Evolutionary conservation across 73 alveolate species (phyloP), one percentile per base, ranked within the genome.

Genomic region (Paramecium tetraurelia): DNA sequence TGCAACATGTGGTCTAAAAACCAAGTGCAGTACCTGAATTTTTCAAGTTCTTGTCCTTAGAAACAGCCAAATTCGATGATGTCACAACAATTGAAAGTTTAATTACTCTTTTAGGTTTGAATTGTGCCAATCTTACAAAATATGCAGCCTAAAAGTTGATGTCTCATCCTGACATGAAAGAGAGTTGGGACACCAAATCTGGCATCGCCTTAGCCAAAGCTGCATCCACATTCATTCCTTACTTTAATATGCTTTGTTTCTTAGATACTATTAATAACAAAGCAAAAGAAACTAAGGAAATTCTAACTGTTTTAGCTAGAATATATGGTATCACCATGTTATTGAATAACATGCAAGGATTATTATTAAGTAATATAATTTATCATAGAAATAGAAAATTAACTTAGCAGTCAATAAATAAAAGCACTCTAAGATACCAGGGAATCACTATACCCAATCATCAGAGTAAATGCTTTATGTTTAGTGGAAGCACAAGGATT

Each of bases 201-300:
- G 94, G 94, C 9, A 89, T 89, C 2, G 70, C 59, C 7, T 70
- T 89, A 43, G 94, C 84, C 33, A 83, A 71, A 11, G 94, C 94
- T 22, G 86, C 94, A n/a, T 44, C 58, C 12, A 63, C 94, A 33
- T 83, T 70, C 41, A 83, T 89, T 10, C 92, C 86, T 16, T 89
- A 89, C 36, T 89, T 89, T 43, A 89, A 77, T 5, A 58, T 70
- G 59, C 38, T 68, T 16, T 71, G 72, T 11, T 71, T 89, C 43
- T 12, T 72, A 11, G 94, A 89, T 44, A 53, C 75, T 43, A 89
- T 89, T 8, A 72, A 89, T 10, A 72, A 77, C 27, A 63, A 72
- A 29, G 84, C 75, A 7, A 85, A 44, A 44, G 58, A 57, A 22
- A 83, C 87, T 1, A 89, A 89, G 18, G 43, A 89, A 89, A 85